A percentile compares a stretch with the other conserved stretches of the same genome.
Evolutionary conservation across 1,284 basidiomycete species (phyloP).

Genomic region (Naganishia cerealis): DNA sequence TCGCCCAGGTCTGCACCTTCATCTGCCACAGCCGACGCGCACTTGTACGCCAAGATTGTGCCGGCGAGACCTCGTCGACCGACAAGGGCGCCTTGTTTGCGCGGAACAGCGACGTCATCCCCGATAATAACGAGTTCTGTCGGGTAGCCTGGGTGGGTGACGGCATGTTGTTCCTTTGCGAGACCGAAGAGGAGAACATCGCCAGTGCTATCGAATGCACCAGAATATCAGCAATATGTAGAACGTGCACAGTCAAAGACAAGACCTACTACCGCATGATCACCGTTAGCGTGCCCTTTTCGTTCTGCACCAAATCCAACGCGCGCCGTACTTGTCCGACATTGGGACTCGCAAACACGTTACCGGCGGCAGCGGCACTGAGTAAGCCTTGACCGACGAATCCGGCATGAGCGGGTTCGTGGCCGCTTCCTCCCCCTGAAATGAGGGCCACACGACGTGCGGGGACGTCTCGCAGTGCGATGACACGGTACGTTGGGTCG

Average conservation of each 20-base stretch:
- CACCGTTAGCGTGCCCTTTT: constrained; percentile 29
- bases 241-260: background rate
- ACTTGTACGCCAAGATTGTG: constrained; percentile 87
- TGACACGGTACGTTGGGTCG: constrained; percentile 56
- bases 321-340: constrained; percentile 75
- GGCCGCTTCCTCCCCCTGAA: constrained; percentile 86
- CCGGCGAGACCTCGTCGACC: constrained; percentile 75
- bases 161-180: constrained; percentile 73
- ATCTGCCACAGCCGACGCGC: constrained; percentile 78
- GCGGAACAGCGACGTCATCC: constrained; percentile 86
- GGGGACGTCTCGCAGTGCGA: constrained; percentile 7
- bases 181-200: constrained; percentile 91
- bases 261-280: constrained; percentile 34
- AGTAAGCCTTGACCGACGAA: constrained; percentile 78
- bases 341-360: constrained; percentile 83
- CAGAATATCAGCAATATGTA: background rate
- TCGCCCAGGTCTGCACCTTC: constrained; percentile 70
- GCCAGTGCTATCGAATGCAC: constrained; percentile 59
- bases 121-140: constrained; percentile 82
- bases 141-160: constrained; percentile 66
- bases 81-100: constrained; percentile 54
- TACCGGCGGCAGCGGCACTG: constrained; percentile 80
- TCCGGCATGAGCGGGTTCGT: constrained; percentile 82
- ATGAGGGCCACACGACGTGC: constrained; percentile 65
- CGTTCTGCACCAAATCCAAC: constrained; percentile 65